Evolutionary conservation across 345 rosid species (phyloP).

Genomic region (Aquilaria malaccensis): DNA sequence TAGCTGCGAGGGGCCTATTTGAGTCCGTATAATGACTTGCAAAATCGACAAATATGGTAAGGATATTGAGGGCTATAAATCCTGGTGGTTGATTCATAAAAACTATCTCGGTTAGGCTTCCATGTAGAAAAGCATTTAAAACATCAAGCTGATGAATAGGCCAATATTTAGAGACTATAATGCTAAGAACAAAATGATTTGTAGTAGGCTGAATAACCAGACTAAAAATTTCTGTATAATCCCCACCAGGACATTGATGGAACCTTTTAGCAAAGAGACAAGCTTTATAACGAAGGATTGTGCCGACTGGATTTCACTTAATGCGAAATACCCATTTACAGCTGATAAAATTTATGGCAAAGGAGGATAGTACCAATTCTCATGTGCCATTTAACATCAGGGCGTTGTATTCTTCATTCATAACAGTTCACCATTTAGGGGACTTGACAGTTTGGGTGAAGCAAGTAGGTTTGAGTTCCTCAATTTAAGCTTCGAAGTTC

Average conservation of each 20-base stretch:
- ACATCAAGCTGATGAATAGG: background rate
- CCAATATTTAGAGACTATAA: background rate
- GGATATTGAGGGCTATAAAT: background rate
- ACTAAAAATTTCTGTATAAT: background rate
- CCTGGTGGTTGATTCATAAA: background rate
- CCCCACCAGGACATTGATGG: background rate
- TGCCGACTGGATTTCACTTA: background rate
- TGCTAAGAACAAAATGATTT: background rate
- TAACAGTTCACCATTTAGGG: background rate
- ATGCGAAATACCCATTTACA: constrained; percentile 1
- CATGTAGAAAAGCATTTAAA: background rate
- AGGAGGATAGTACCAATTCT: background rate
- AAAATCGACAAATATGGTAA: background rate
- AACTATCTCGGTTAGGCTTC: background rate
- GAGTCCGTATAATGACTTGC: background rate
- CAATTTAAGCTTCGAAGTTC: background rate
- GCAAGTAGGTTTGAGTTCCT: background rate
- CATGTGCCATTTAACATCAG: background rate
- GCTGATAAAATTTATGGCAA: background rate
- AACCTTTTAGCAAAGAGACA: background rate
- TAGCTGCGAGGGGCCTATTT: background rate
- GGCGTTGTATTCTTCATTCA: background rate
- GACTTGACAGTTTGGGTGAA: background rate
- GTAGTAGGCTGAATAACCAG: background rate
- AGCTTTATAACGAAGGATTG: constrained; percentile 1